A percentile compares a stretch with the other conserved stretches of the same genome.
These are phyloP conservation scores for Xylaria acuta DNA, from an alignment of 495 filamentous ascomycete genomes.

Conservation along the genomic window DNA sequence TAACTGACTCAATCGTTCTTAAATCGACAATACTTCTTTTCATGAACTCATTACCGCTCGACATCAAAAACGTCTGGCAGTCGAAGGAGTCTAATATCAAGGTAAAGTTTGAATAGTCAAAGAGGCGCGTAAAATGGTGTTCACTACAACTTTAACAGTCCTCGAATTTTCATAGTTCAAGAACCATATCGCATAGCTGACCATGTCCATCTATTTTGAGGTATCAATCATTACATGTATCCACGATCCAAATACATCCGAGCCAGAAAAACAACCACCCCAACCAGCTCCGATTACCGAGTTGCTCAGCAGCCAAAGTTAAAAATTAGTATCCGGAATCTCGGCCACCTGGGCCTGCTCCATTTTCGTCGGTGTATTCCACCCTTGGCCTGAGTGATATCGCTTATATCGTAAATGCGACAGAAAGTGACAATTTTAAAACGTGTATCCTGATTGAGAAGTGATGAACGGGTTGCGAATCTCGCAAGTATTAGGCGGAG, in stretches of 20 bases:
- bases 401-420: constrained; percentile 42
- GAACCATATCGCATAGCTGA: constrained; percentile 6
- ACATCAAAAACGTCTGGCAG: background rate
- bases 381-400: constrained; percentile 44
- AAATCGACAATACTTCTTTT: background rate
- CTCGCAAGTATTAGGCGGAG: constrained; percentile 33
- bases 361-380: constrained; percentile 46
- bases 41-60: background rate
- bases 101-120: background rate
- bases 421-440: constrained; percentile 43
- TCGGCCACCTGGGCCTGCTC: constrained; percentile 56
- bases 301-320: constrained; percentile 36
- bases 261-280: constrained; percentile 23
- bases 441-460: constrained; percentile 32
- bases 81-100: background rate
- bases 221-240: constrained; percentile 33
- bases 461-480: constrained; percentile 35
- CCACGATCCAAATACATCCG: constrained; percentile 27
- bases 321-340: constrained; percentile 54
- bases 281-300: constrained; percentile 38
- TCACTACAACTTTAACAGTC: background rate
- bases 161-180: background rate
- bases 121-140: background rate
- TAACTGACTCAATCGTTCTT: background rate
- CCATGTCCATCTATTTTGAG: constrained; percentile 32